Percentiles rank a stretch among this genome's conserved stretches.
These are phyloP conservation scores for Daldinia concentrica DNA, from an alignment of 495 filamentous ascomycete species.

Conservation along the genomic window DNA sequence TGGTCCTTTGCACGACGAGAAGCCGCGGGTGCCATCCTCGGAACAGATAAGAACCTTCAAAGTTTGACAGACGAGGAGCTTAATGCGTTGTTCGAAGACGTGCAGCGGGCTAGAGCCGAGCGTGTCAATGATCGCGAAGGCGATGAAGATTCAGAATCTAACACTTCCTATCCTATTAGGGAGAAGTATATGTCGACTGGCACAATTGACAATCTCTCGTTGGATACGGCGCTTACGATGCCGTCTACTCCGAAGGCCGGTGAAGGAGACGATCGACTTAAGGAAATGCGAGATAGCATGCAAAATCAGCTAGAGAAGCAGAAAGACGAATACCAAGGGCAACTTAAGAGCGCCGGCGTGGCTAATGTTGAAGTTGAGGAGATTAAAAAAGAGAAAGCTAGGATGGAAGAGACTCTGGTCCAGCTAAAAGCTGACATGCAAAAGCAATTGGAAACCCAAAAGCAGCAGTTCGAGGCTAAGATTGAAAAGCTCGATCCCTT, in stretches of 20 bases:
- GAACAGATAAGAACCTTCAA: slow-evolving; percentile 89
- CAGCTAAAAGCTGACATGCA: slow-evolving; percentile 88
- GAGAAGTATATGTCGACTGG: slow-evolving; percentile 98
- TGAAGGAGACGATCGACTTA: slow-evolving; percentile 76
- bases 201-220: slow-evolving; percentile 94
- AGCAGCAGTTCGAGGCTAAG: slow-evolving; percentile 76
- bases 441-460: slow-evolving; percentile 76
- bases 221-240: slow-evolving; percentile 93
- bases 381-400: slow-evolving; percentile 80
- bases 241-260: slow-evolving; percentile 87
- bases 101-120: slow-evolving; percentile 84
- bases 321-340: slow-evolving; percentile 83
- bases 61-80: slow-evolving; percentile 92
- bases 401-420: slow-evolving; percentile 85
- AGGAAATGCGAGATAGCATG: slow-evolving; percentile 84
- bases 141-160: slow-evolving; percentile 90
- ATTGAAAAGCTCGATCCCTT: slow-evolving; percentile 59
- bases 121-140: slow-evolving; percentile 78
- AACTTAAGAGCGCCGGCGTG: slow-evolving; percentile 79
- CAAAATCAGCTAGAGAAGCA: slow-evolving; percentile 87
- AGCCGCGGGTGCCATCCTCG: slow-evolving; percentile 87
- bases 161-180: slow-evolving; percentile 84
- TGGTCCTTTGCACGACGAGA: slow-evolving; percentile 96
- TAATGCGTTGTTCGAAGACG: slow-evolving; percentile 93
- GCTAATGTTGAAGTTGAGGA: slow-evolving; percentile 84